A percentile compares a stretch with the other conserved stretches of the same genome.
Conservation (phyloP, 2,329 filamentous ascomycete genomes). For the Paramyrothecium roridum region DNA sequence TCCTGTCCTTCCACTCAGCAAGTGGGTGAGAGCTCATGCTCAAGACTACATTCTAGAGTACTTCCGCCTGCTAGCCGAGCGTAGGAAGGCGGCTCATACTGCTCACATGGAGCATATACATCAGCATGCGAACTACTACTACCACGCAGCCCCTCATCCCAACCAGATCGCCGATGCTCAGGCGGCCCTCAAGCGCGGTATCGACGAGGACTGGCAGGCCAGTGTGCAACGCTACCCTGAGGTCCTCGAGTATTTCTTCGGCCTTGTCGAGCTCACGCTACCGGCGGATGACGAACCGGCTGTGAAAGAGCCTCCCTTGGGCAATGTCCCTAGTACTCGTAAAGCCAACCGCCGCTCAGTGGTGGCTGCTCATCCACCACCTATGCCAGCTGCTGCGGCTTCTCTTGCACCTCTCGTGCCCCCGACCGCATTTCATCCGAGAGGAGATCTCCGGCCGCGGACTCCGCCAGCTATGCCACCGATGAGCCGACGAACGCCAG, state of each 20-base stretch:
- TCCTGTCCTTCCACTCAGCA: slow-evolving; percentile 29
- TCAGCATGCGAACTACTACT: slow-evolving; percentile 54
- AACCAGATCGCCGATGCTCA: slow-evolving; percentile 63
- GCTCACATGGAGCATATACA: slow-evolving; percentile 54
- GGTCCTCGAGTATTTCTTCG: slow-evolving; percentile 78
- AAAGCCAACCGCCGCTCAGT: slow-evolving; percentile 40
- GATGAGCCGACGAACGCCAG: slow-evolving; percentile 20
- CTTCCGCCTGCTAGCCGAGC: slow-evolving; percentile 58
- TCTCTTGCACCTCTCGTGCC: slow-evolving; percentile 15
- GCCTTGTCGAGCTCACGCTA: slow-evolving; percentile 63
- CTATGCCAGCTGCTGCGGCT: slow-evolving; percentile 4
- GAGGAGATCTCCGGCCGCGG: slow-evolving; percentile 17
- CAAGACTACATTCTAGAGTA: slow-evolving; percentile 68
- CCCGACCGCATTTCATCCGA: slow-evolving; percentile 14
- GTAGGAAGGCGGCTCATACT: slow-evolving; percentile 56
- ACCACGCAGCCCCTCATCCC: slow-evolving; percentile 55
- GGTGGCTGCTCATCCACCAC: slow-evolving; percentile 26
- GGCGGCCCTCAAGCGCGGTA: slow-evolving; percentile 64
- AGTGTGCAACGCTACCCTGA: slow-evolving; percentile 76
- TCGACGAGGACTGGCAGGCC: slow-evolving; percentile 75
- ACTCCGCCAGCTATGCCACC: slow-evolving; percentile 20
- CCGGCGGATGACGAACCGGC: slow-evolving; percentile 59
- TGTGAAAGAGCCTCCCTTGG: slow-evolving; percentile 59
- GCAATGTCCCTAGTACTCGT: slow-evolving; percentile 45
- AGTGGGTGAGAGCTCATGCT: slow-evolving; percentile 63